These are phyloP conservation scores for Symbiotaphrina buchneri DNA, from an alignment of 495 filamentous ascomycete genomes.

Conservation along the genomic window DNA sequence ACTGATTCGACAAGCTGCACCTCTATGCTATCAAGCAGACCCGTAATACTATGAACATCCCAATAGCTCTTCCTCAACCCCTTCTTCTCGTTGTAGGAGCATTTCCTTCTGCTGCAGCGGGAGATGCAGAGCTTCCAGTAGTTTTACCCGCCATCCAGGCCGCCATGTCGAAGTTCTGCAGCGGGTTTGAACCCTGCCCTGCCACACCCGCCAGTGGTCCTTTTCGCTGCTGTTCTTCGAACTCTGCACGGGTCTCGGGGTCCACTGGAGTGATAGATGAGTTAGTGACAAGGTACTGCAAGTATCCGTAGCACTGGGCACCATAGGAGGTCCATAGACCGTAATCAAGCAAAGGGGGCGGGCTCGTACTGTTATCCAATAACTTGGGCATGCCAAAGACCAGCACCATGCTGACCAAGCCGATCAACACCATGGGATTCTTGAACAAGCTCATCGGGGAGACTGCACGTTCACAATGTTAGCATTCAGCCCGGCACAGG, in stretches of 20 bases:
- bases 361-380: constrained; percentile 74
- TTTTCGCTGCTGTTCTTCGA: constrained; percentile 69
- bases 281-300: constrained; percentile 1
- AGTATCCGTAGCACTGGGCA: background rate
- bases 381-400: constrained; percentile 85
- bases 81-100: too few relatives aligned
- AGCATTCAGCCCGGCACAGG: constrained; percentile 1
- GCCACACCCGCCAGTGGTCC: constrained; percentile 32
- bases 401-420: constrained; percentile 51
- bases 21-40: too few relatives aligned
- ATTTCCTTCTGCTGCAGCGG: too few relatives aligned
- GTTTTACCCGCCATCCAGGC: constrained; percentile 67
- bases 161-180: constrained; percentile 69
- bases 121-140: too few relatives aligned
- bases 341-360: constrained; percentile 1
- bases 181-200: constrained; percentile 17
- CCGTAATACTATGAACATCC: too few relatives aligned
- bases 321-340: background rate
- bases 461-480: constrained; percentile 10
- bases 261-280: constrained; percentile 42
- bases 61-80: too few relatives aligned
- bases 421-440: constrained; percentile 89
- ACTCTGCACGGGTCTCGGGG: constrained; percentile 77
- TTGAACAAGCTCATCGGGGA: constrained; percentile 52
- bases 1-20: too few relatives aligned